Evolutionary conservation across 1,139 yeast genomes (phyloP).

Genomic region (Scheffersomyces illinoinensis): DNA sequence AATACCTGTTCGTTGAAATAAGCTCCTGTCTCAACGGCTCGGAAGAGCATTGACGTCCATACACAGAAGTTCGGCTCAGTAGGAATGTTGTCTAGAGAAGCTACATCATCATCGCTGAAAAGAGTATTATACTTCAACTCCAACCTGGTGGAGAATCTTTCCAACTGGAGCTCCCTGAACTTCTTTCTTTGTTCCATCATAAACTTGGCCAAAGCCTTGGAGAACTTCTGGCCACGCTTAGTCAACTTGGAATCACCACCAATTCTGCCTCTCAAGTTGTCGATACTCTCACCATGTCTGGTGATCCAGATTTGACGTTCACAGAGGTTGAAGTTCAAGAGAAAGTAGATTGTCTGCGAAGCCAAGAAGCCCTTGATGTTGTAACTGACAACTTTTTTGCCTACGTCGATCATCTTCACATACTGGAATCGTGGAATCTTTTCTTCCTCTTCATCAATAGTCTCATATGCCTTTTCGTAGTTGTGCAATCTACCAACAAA

Average conservation of each 20-base stretch:
- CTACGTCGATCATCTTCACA: constrained; percentile 94
- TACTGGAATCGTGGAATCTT: constrained; percentile 67
- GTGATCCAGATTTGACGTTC: constrained; percentile 96
- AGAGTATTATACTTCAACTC: constrained; percentile 41
- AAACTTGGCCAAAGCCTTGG: constrained; percentile 71
- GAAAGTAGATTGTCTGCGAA: constrained; percentile 88
- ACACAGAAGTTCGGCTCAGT: constrained; percentile 77
- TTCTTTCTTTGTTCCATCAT: constrained; percentile 71
- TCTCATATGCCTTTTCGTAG: constrained; percentile 87
- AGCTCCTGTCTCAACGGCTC: constrained; percentile 78
- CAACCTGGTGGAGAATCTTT: constrained; percentile 46
- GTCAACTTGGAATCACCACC: constrained; percentile 94
- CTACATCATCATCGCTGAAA: constrained; percentile 26
- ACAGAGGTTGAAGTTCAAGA: constrained; percentile 84
- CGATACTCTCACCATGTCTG: constrained; percentile 89
- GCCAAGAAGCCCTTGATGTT: constrained; percentile 91
- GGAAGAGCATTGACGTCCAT: constrained; percentile 85
- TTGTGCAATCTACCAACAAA: constrained; percentile 79
- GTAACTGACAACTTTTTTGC: constrained; percentile 88
- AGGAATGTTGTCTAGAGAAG: constrained; percentile 40
- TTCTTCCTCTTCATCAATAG: constrained; percentile 73
- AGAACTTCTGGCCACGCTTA: constrained; percentile 71
- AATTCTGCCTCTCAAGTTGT: constrained; percentile 78
- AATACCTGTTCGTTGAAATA: constrained; percentile 71
- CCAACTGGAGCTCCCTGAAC: constrained; percentile 66